These are phyloP conservation scores for Cystobasidium onofrii DNA, from an alignment of 768 basidiomycete species.

Conservation along the genomic window DNA sequence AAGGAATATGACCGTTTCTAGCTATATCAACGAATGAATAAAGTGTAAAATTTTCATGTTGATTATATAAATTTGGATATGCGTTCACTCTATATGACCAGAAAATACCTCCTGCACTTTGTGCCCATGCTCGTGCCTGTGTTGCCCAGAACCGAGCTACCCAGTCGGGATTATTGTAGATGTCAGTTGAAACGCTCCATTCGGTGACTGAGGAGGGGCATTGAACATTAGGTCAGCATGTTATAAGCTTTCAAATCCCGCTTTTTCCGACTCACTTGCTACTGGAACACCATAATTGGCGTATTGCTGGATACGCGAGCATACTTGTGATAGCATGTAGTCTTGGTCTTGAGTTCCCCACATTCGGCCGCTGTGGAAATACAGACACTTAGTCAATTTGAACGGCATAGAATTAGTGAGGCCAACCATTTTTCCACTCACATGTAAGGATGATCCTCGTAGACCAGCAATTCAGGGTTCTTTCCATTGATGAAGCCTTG, in stretches of 20 bases:
- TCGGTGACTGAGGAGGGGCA: not conserved
- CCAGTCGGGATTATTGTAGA: constrained; percentile 38
- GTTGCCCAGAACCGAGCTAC: constrained; percentile 39
- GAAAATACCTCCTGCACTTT: constrained; percentile 34
- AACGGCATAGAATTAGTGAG: not conserved
- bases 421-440: constrained; percentile 14
- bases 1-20: constrained; percentile 7
- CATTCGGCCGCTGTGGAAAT: constrained; percentile 37
- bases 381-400: not conserved
- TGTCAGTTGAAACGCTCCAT: constrained; percentile 36
- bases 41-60: constrained; percentile 11
- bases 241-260: too few relatives aligned
- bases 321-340: constrained; percentile 40
- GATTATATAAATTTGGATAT: not conserved
- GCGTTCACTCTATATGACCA: constrained; percentile 27
- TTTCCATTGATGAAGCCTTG: constrained; percentile 36
- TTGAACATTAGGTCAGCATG: not conserved
- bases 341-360: constrained; percentile 28
- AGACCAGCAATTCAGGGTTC: constrained; percentile 34
- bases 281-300: constrained; percentile 37
- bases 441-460: constrained; percentile 35
- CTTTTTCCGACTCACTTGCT: constrained; percentile 18
- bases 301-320: constrained; percentile 33
- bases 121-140: constrained; percentile 40
- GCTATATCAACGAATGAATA: constrained; percentile 8